These are phyloP conservation scores for Chalciporus pseudorubinellus DNA, from an alignment of 768 basidiomycete genomes.

Conservation along the genomic window DNA sequence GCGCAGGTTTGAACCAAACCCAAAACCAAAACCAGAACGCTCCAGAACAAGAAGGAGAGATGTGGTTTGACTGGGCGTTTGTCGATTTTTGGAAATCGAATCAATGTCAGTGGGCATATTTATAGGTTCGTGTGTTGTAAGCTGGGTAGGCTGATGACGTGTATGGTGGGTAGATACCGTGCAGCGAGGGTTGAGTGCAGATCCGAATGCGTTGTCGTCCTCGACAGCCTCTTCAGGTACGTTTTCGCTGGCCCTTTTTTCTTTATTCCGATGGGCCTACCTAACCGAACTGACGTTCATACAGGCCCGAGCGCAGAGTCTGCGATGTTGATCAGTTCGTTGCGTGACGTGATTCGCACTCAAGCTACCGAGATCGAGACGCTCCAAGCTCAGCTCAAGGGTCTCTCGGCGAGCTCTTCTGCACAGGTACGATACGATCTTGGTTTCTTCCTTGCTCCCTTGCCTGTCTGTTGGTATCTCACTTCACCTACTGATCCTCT, in stretches of 20 bases:
- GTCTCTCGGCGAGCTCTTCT: slow-evolving; percentile 33
- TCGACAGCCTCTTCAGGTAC: slow-evolving; percentile 55
- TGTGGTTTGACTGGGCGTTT: slow-evolving; percentile 99
- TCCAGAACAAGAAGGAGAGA: slow-evolving; percentile 65
- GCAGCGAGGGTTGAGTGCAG: slow-evolving; percentile 67
- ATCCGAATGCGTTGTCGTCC: slow-evolving; percentile 62
- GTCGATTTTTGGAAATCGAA: slow-evolving; percentile 99
- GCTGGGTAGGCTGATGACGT: not conserved
- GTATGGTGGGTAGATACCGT: slow-evolving; percentile 55
- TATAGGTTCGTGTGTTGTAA: not conserved
- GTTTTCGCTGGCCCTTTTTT: slow-evolving; percentile 14
- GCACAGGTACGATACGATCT: slow-evolving; percentile 32
- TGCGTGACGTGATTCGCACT: slow-evolving; percentile 78
- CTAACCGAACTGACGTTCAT: not conserved
- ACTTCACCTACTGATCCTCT: not conserved
- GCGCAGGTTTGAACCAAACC: not conserved
- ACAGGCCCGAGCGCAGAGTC: slow-evolving; percentile 69
- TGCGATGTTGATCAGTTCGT: slow-evolving; percentile 75
- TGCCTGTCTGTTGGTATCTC: not conserved
- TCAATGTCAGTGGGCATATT: slow-evolving; percentile 62
- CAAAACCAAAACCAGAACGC: slow-evolving; percentile 15
- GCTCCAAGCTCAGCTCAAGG: slow-evolving; percentile 60
- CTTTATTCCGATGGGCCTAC: not conserved
- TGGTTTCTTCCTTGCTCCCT: not conserved
- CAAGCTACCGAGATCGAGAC: slow-evolving; percentile 79